Evolutionary conservation across 208 protist genomes (phyloP).

Genomic region (Acanthamoeba divionensis): DNA sequence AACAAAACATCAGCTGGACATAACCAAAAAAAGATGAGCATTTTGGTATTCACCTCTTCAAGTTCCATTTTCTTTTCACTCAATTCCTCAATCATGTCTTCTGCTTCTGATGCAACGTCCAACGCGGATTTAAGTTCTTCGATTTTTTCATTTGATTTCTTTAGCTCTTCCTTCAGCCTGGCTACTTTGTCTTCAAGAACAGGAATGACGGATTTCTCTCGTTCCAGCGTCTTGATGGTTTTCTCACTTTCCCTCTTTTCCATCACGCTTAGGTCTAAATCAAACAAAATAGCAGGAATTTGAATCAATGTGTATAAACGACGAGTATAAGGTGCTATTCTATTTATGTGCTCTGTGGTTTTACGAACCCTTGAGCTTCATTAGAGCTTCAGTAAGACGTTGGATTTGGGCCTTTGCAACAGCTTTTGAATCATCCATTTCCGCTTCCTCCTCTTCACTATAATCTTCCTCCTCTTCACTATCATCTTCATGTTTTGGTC

Average conservation of each 20-base stretch:
- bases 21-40: background rate
- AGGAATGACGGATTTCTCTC: conserved; percentile 44
- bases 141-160: conserved; percentile 40
- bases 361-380: conserved; percentile 25
- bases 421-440: background rate
- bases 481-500: background rate
- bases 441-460: background rate
- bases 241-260: conserved; percentile 52
- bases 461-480: background rate
- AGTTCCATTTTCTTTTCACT: conserved; percentile 49
- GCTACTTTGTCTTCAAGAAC: conserved; percentile 41
- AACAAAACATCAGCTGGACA: background rate
- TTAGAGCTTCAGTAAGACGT: conserved; percentile 39
- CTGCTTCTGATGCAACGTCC: conserved; percentile 27
- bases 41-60: conserved; percentile 8
- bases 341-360: no score
- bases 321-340: no score
- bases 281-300: no score
- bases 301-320: no score
- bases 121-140: conserved; percentile 42
- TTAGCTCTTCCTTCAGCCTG: conserved; percentile 50
- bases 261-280: conserved; percentile 24
- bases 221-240: conserved; percentile 11
- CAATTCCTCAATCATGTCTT: conserved; percentile 53
- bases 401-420: conserved; percentile 1